Conservation (phyloP, 768 basidiomycete species). For the Tubosaeta sp. region DNA sequence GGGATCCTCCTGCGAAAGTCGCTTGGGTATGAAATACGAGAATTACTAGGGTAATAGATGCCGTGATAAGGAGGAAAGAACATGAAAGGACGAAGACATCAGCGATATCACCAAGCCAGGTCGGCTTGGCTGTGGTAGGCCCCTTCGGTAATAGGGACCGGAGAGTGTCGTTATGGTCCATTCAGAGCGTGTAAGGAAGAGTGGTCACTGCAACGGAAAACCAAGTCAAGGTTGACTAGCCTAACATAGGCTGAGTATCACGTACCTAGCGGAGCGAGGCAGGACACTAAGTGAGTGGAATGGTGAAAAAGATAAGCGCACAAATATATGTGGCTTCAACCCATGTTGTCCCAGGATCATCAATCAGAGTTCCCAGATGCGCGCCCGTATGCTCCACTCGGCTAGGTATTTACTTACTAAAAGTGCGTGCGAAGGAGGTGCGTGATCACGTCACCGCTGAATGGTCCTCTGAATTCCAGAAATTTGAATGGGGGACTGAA, state of each 20-base stretch:
- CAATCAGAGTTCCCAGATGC: no score
- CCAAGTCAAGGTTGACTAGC: not conserved
- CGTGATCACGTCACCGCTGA: no score
- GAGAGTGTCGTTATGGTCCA: not conserved
- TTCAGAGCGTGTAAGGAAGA: not conserved
- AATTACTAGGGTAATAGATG: not conserved
- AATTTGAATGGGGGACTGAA: no score
- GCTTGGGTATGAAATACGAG: not conserved
- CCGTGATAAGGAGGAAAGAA: not conserved
- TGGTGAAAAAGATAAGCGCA: no score
- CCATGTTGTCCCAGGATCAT: no score
- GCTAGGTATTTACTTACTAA: no score
- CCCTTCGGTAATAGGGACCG: not conserved
- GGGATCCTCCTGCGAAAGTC: not conserved
- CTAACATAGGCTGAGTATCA: not conserved
- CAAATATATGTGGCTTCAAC: no score
- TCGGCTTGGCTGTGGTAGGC: not conserved
- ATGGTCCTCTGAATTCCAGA: no score
- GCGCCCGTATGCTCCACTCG: no score
- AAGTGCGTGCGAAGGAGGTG: no score
- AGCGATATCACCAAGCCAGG: slow-evolving; percentile 1
- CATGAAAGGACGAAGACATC: slow-evolving; percentile 10
- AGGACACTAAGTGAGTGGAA: no score
- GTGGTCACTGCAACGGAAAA: not conserved
- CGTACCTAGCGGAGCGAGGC: not conserved